A percentile compares a stretch with the other conserved stretches of the same genome.
phyloP scores from a whole-genome alignment of 2,329 filamentous ascomycete species.

The Chalaropsis ovoidea region DNA sequence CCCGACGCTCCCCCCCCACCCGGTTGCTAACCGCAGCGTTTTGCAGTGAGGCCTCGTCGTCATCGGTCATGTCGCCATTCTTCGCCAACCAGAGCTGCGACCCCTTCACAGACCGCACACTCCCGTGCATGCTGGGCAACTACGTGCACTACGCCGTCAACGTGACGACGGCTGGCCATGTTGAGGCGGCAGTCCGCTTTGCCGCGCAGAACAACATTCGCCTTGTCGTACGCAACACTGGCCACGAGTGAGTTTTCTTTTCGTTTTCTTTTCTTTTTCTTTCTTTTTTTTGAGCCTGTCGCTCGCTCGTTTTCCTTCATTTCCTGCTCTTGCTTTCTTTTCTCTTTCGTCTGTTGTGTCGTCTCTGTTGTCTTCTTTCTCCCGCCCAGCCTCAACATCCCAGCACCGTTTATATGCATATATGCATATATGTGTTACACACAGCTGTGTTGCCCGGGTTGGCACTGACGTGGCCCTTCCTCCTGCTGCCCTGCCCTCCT shows the following conservation, averaged over 20 bases:
- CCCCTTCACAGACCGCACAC: constrained; percentile 33
- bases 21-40: constrained; percentile 15
- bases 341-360: too few species aligned
- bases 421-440: too few species aligned
- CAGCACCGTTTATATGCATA: too few species aligned
- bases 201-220: constrained; percentile 34
- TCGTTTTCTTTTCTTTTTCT: too few species aligned
- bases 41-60: constrained; percentile 33
- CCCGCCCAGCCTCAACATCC: too few species aligned
- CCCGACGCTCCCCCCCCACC: background rate
- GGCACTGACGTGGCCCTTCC: too few species aligned
- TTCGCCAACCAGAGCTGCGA: constrained; percentile 35
- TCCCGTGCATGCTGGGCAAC: constrained; percentile 38
- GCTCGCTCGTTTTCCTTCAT: too few species aligned
- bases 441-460: too few species aligned
- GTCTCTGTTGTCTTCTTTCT: too few species aligned
- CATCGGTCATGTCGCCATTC: constrained; percentile 35
- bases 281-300: too few species aligned
- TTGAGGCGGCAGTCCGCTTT: constrained; percentile 33
- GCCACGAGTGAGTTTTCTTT: constrained; percentile 29
- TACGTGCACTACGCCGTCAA: constrained; percentile 36
- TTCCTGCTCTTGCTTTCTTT: too few species aligned
- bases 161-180: constrained; percentile 30
- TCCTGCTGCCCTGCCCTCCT: background rate
- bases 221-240: constrained; percentile 33